Percentiles rank a stretch among this genome's conserved stretches.
phyloP scores from a whole-genome alignment of 495 filamentous ascomycete species.

The Hypomontagnella submonticulosa region DNA sequence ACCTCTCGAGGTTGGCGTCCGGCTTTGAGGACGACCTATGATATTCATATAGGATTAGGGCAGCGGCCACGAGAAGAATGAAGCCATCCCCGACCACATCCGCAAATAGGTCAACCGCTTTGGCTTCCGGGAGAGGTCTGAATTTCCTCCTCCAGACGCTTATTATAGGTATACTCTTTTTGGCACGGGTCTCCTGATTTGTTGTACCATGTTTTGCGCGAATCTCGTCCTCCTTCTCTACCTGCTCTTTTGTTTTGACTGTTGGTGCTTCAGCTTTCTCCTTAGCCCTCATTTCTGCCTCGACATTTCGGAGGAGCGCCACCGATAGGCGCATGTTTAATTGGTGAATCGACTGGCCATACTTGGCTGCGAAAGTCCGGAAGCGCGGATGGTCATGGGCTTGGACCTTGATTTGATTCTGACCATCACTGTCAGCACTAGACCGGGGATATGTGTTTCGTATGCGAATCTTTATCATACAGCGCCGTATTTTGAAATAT shows the following conservation, averaged over 20 bases:
- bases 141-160: conserved; percentile 65
- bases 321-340: conserved; percentile 93
- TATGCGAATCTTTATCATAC: conserved; percentile 49
- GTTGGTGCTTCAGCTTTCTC: conserved; percentile 79
- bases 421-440: conserved; percentile 33
- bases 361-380: conserved; percentile 75
- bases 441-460: neutral
- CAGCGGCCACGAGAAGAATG: conserved; percentile 82
- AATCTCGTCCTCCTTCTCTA: conserved; percentile 69
- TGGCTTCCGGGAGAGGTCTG: conserved; percentile 85
- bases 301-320: conserved; percentile 82
- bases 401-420: conserved; percentile 95
- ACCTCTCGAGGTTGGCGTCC: conserved; percentile 70
- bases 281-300: conserved; percentile 66
- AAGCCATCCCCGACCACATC: conserved; percentile 94
- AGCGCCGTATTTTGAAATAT: conserved; percentile 71
- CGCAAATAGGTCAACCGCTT: conserved; percentile 95
- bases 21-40: conserved; percentile 77
- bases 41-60: conserved; percentile 84
- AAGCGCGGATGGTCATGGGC: conserved; percentile 95
- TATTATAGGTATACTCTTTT: conserved; percentile 47
- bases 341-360: conserved; percentile 83
- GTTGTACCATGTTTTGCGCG: conserved; percentile 55
- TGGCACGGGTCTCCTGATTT: conserved; percentile 49
- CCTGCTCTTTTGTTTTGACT: conserved; percentile 81